These are phyloP conservation scores for Oryza nivara DNA, from an alignment of 176 grass and related monocot genomes.

Conservation along the genomic window DNA sequence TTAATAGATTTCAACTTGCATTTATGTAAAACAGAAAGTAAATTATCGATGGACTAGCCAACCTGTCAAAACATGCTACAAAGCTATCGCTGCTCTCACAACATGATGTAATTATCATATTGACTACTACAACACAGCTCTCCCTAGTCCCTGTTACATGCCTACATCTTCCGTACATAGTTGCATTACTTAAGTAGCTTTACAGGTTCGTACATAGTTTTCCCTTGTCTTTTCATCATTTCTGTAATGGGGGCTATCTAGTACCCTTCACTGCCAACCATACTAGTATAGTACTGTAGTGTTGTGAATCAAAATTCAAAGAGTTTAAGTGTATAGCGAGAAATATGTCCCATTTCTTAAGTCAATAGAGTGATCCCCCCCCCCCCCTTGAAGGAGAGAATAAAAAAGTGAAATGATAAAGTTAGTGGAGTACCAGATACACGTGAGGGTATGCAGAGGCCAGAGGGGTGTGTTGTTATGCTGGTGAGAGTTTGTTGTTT, in stretches of 20 bases:
- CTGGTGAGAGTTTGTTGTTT: neutral
- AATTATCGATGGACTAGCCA: neutral
- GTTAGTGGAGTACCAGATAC: neutral
- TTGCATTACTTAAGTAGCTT: neutral
- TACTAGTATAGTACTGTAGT: neutral
- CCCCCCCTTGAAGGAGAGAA: neutral
- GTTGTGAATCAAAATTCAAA: neutral
- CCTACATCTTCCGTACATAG: neutral
- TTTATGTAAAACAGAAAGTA: neutral
- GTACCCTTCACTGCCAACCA: neutral
- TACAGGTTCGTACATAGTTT: neutral
- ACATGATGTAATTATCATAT: neutral
- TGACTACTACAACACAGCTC: neutral
- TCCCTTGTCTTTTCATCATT: neutral
- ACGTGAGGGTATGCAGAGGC: neutral
- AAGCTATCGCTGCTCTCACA: neutral
- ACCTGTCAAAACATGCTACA: neutral
- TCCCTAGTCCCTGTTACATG: neutral
- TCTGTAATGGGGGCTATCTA: neutral
- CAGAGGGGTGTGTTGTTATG: neutral
- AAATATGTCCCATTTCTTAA: neutral
- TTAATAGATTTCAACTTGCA: neutral
- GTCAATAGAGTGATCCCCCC: neutral
- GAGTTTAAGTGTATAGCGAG: neutral
- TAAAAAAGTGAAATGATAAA: conserved; percentile 10